Evolutionary conservation across 805 yeast species (phyloP), one percentile per base, ranked within the genome.

Genomic region (Wickerhamomyces subpelliculosus): DNA sequence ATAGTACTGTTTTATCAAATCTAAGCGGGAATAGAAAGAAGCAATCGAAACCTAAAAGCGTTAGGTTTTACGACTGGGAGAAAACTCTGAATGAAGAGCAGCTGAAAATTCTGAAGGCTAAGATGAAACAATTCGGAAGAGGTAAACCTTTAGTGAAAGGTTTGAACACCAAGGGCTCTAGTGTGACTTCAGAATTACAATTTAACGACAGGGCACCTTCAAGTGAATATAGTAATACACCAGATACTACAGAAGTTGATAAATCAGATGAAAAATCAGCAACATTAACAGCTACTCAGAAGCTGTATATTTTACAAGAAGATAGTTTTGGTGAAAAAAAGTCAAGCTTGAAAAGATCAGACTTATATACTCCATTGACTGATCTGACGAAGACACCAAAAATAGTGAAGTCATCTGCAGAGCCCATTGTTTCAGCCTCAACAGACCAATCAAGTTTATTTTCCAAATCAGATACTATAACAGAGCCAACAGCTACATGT

Each of bases 201-300:
- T 25, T 22, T 13, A 17, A 29, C 3, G 40, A 34, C 16, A 28
- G 44, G 7, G 37, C 41, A 2, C 40, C 53, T 1, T 50, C 57
- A 12, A 52, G 57, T 32, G 54, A 43, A 20, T 52, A 52, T 32
- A 49, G 52, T 33, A 41, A 27, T 20, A 52, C 55, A 2, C 55
- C 55, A 3, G 51, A 50, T 34, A 34, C 34, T 3, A 41, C 57
- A 8, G 20, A 14, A 27, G 14, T 16, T 11, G 20, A 10, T 16
- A 12, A 34, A 8, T 27, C 14, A 1, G 11, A 27, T 8, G 13
- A 27, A 16, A 4, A 27, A 7, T 16, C 29, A 16, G 16, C 4
- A 3, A 4, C 6, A 4, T 6, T 27, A 11, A 16, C 19, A 5
- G 14, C 13, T 5, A 14, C 29, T 16, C 29, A 27, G 9, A 27